Percentiles rank a stretch among this genome's conserved stretches.
These are phyloP conservation scores for Dendrostoma leiphaemia DNA, from an alignment of 2,329 filamentous ascomycete species.

Conservation along the genomic window DNA sequence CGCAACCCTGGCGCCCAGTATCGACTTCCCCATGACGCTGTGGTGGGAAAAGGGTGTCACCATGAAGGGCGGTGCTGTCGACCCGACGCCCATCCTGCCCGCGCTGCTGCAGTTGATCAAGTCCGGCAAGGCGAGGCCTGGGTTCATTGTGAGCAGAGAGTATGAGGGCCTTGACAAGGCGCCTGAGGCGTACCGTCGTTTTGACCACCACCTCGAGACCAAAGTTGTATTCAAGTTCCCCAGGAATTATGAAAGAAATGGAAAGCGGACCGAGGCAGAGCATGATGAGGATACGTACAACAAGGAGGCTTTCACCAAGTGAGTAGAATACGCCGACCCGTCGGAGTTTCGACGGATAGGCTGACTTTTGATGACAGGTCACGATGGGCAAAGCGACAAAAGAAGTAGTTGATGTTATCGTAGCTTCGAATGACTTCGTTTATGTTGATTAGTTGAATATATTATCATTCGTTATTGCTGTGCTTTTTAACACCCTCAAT, in stretches of 20 bases:
- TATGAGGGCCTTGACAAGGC: constrained; percentile 28
- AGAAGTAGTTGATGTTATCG: too few species aligned
- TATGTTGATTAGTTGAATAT: too few species aligned
- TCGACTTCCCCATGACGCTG: constrained; percentile 21
- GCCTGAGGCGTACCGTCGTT: constrained; percentile 26
- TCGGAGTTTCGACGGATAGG: too few species aligned
- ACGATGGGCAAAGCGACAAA: too few species aligned
- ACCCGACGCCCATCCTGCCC: constrained; percentile 16
- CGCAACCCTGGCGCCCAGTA: constrained; percentile 4
- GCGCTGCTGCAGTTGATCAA: constrained; percentile 26
- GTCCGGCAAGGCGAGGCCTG: constrained; percentile 24
- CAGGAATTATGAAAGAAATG: background rate
- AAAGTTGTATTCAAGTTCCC: constrained; percentile 22
- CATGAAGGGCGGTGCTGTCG: constrained; percentile 14
- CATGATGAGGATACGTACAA: too few species aligned
- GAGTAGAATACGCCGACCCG: too few species aligned
- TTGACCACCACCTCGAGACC: constrained; percentile 22
- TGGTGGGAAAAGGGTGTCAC: constrained; percentile 21
- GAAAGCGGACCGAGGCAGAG: background rate
- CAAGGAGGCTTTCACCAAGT: too few species aligned
- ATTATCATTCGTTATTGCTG: too few species aligned
- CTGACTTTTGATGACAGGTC: too few species aligned
- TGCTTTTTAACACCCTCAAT: too few species aligned
- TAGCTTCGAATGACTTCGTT: too few species aligned
- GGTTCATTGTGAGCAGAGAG: constrained; percentile 27